Conservation (phyloP, 2,329 filamentous ascomycete genomes). For the Leptographium radiaticola region DNA sequence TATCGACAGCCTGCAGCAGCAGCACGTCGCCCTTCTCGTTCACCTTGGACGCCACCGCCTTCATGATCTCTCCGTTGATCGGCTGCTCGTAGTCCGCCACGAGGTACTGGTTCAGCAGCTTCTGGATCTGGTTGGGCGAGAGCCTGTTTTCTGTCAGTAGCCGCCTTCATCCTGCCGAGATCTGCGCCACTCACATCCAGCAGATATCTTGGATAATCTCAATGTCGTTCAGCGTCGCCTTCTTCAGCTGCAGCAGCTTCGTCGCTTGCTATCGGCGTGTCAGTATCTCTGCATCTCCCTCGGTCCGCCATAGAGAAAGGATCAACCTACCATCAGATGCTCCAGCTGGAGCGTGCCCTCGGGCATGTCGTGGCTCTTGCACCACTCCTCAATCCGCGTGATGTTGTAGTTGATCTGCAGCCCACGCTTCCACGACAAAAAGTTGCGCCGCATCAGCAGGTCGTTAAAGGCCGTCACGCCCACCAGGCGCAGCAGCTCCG, state of each 20-base stretch:
- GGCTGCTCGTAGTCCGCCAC: constrained; percentile 98
- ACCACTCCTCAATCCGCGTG: constrained; percentile 98
- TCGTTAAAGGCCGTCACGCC: constrained; percentile 98
- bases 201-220: constrained; percentile 99
- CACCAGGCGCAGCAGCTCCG: constrained; percentile 81
- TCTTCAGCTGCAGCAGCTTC: constrained; percentile 95
- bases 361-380: constrained; percentile 99
- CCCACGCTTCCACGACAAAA: constrained; percentile 97
- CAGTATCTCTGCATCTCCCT: constrained; percentile 10
- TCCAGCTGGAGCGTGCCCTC: constrained; percentile 95
- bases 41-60: constrained; percentile 90
- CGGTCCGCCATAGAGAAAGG: not conserved
- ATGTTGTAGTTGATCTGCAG: constrained; percentile 99
- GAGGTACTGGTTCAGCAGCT: constrained; percentile 94
- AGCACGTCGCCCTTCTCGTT: constrained; percentile 98
- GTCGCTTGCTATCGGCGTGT: constrained; percentile 64
- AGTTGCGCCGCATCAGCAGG: constrained; percentile 92
- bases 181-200: constrained; percentile 69
- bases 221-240: constrained; percentile 96
- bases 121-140: constrained; percentile 97
- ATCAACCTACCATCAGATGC: constrained; percentile 71
- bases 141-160: constrained; percentile 44
- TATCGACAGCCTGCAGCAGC: constrained; percentile 85
- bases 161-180: not conserved
- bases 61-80: constrained; percentile 99